phyloP scores from a whole-genome alignment of 306 rosid genomes.

The Abrus precatorius region DNA sequence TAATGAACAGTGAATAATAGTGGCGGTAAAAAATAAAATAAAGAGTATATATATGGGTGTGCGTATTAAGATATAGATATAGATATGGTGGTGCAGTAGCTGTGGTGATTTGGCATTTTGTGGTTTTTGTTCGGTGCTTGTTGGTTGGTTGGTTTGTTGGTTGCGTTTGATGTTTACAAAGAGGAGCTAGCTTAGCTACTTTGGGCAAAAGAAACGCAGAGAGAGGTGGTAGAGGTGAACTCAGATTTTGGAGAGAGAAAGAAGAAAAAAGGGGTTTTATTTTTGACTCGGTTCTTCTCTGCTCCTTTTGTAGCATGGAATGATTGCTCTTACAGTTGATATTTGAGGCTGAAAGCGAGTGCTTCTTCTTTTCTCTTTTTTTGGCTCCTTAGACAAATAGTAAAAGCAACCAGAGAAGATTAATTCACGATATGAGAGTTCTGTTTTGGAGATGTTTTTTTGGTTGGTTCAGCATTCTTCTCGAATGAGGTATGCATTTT shows the following conservation, averaged over 20 bases:
- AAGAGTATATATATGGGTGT: neutral
- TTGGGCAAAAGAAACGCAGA: conserved; percentile 45
- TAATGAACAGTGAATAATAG: neutral
- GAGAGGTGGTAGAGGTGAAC: neutral
- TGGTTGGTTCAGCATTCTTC: conserved; percentile 46
- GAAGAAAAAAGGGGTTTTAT: conserved; percentile 13
- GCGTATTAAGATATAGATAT: conserved; percentile 18
- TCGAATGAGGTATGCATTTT: conserved; percentile 52
- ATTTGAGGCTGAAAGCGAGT: conserved; percentile 43
- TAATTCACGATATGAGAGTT: neutral
- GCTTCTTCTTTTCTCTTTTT: neutral
- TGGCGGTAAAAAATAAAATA: neutral
- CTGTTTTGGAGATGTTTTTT: neutral
- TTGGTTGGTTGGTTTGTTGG: conserved; percentile 54
- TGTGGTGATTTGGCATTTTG: conserved; percentile 57
- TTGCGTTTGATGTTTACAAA: conserved; percentile 41
- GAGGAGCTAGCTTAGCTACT: conserved; percentile 39
- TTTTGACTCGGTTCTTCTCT: conserved; percentile 42
- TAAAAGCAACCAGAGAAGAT: neutral
- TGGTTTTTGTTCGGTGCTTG: conserved; percentile 55
- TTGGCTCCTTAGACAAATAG: neutral
- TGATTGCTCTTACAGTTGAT: conserved; percentile 18
- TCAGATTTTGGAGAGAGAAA: conserved; percentile 9
- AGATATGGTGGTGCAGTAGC: conserved; percentile 57
- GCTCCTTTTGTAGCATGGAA: conserved; percentile 30